These are phyloP conservation scores for Suaeda aralocaspica DNA, from an alignment of 148 eudicot species.

Conservation along the genomic window DNA sequence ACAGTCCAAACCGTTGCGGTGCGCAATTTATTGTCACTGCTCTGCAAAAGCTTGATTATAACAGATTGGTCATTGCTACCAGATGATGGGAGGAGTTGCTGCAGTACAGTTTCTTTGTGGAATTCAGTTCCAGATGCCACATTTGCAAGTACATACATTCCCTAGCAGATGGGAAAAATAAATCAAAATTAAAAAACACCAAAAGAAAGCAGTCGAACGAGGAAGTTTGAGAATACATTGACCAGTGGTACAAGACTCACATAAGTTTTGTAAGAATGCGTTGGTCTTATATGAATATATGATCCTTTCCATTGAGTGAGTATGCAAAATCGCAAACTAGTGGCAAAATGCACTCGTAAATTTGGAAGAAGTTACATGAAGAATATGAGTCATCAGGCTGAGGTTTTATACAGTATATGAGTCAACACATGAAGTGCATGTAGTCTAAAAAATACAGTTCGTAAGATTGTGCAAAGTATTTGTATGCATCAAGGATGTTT, in stretches of 20 bases:
- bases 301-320: background rate
- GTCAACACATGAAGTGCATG: no score
- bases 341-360: background rate
- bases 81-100: constrained; percentile 49
- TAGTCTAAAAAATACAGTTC: no score
- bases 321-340: background rate
- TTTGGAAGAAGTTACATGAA: background rate
- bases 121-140: constrained; percentile 83
- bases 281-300: background rate
- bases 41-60: constrained; percentile 56
- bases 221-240: background rate
- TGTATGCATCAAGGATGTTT: background rate
- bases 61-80: constrained; percentile 38
- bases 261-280: background rate
- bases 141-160: constrained; percentile 73
- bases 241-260: background rate
- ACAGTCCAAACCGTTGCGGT: constrained; percentile 77
- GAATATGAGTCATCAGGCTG: background rate
- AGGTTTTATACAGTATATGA: background rate
- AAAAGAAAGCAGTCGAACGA: background rate
- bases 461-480: background rate
- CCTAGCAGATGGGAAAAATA: constrained; percentile 34
- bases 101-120: constrained; percentile 80
- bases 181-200: constrained; percentile 1
- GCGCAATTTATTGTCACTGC: constrained; percentile 56